Conservation (phyloP, 345 rosid genomes). For the Mercurialis annua region DNA sequence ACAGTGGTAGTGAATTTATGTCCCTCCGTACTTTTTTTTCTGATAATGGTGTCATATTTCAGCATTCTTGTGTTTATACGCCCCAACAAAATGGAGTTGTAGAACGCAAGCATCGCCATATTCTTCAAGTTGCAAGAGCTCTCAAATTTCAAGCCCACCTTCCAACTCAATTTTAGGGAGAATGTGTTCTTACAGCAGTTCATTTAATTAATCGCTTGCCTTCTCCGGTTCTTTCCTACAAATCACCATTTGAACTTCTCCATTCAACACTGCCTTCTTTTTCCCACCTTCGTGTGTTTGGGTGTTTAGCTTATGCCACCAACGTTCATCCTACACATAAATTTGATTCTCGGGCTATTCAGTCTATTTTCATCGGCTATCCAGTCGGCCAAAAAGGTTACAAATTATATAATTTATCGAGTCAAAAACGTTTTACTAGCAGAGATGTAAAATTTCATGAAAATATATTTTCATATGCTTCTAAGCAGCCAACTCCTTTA, state of each 20-base stretch:
- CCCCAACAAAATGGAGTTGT: conserved; percentile 8
- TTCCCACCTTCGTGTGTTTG: background rate
- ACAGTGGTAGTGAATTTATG: background rate
- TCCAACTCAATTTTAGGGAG: background rate
- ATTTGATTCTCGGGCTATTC: background rate
- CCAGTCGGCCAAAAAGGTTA: background rate
- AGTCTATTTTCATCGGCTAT: background rate
- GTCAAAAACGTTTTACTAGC: background rate
- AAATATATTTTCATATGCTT: background rate
- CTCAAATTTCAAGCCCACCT: background rate
- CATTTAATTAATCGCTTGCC: conserved; percentile 4
- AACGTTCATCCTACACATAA: background rate
- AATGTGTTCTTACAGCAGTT: background rate
- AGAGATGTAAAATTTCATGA: background rate
- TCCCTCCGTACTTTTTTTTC: background rate
- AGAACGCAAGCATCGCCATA: background rate
- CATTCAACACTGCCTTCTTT: background rate
- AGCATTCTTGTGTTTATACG: background rate
- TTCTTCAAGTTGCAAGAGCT: background rate
- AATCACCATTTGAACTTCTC: background rate
- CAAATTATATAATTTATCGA: background rate
- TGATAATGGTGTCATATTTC: background rate
- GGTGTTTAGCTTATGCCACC: background rate
- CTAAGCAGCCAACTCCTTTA: background rate
- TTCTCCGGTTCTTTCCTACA: background rate